A percentile compares a stretch with the other conserved stretches of the same genome.
phyloP scores from a whole-genome alignment of 2,329 filamentous ascomycete species.

The Ilyonectria mors-panacis region DNA sequence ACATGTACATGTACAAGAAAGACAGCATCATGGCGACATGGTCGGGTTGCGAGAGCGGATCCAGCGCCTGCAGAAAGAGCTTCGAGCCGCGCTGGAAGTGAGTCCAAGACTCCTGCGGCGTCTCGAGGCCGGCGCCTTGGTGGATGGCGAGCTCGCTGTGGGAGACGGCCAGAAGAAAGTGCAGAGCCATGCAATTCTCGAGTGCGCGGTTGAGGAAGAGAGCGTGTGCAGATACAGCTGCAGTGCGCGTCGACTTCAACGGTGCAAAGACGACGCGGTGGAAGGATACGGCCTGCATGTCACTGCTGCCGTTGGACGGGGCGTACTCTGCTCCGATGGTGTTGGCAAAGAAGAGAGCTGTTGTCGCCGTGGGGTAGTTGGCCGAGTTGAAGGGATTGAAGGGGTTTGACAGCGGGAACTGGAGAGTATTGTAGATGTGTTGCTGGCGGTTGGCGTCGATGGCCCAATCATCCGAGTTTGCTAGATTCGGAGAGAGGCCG shows the following conservation, averaged over 20 bases:
- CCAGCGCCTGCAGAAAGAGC: conserved; percentile 23
- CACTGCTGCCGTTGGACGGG: conserved; percentile 27
- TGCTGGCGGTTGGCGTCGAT: neutral
- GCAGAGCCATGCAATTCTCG: conserved; percentile 25
- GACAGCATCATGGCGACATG: conserved; percentile 33
- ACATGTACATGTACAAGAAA: conserved; percentile 35
- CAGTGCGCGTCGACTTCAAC: conserved; percentile 25
- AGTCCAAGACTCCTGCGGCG: conserved; percentile 23
- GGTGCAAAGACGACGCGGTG: conserved; percentile 27
- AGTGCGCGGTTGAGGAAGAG: conserved; percentile 27
- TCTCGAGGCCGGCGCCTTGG: conserved; percentile 15
- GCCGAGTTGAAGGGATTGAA: conserved; percentile 7
- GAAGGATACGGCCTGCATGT: conserved; percentile 27
- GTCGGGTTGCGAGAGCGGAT: neutral
- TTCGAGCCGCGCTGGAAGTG: conserved; percentile 32
- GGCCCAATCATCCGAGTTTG: neutral
- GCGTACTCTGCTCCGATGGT: conserved; percentile 11
- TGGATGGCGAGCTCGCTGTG: conserved; percentile 35
- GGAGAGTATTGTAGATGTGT: neutral
- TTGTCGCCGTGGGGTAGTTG: conserved; percentile 11
- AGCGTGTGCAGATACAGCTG: conserved; percentile 18
- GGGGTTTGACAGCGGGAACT: conserved; percentile 9
- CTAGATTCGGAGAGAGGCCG: neutral
- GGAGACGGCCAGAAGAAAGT: conserved; percentile 30
- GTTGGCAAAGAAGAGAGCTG: conserved; percentile 16